Base-by-base conservation (phyloP, 129 eudicot genomes). In the sunflower (Helianthus annuus) region DNA sequence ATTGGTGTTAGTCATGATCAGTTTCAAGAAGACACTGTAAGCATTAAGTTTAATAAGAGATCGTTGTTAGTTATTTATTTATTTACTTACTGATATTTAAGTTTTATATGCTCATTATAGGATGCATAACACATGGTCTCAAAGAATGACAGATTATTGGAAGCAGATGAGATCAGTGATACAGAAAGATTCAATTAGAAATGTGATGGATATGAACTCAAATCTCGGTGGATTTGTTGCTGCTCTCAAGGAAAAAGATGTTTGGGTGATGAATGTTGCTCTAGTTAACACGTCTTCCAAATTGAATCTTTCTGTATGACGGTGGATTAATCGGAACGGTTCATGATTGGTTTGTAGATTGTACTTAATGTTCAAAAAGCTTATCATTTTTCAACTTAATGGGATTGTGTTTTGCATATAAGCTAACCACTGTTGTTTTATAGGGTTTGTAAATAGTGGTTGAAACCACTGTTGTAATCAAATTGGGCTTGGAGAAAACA, bases 181-280 rank as follows among this genome's bases (percentile, higher is more conserved):
- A 36, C 91, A 76, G 19, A 80, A 66, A 46, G 75, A 82, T 84
- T 87, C 98, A 34, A 69, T 92, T 19, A 83, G 98, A 73, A 92
- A 92, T 85, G 83, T 92, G 45, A 92, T 92, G 95, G 98, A 92
- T 85, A 89, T 92, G 98, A 87, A 92, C 83, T 89, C 98, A 29
- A 82, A 92, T 76, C 89, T 92, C 14, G 98, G 98, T 76, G 96
- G 97, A 70, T 89, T 92, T 80, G 89, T 92, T 53, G 88, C 96
- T 72, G 95, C 96, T 60, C 78, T 92, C 0, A 85, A 81, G 51
- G 95, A 92, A 62, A 89, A 83, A 81, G 95, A 89, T 76, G 92
- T 92, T 42, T 92, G 98, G 98, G 98, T 92, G 81, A 92, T 92
- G 96, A 92, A 92, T 67, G 95, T 92, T 78, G 89, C 95, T 79